Percentiles rank a stretch among this genome's conserved stretches.
phyloP scores from a whole-genome alignment of 441 rosid genomes.

The Euphorbia schlechtendalii region DNA sequence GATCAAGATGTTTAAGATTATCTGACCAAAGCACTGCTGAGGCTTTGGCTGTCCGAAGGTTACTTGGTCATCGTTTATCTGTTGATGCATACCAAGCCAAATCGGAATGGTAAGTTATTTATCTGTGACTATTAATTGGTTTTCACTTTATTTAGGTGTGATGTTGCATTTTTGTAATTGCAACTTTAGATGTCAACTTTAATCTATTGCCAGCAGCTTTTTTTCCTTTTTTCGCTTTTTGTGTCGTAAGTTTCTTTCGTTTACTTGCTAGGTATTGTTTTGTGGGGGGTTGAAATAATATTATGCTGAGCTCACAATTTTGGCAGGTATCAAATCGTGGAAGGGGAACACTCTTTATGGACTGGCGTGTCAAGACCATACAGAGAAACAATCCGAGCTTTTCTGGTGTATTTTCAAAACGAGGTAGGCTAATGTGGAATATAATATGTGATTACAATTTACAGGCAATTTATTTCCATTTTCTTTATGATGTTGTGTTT shows the following conservation, averaged over 20 bases:
- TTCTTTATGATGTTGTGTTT: background rate
- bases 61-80: slow-evolving; percentile 88
- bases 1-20: slow-evolving; percentile 90
- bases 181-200: too few species aligned
- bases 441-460: background rate
- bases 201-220: too few species aligned
- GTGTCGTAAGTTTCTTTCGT: too few species aligned
- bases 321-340: slow-evolving; percentile 77
- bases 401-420: slow-evolving; percentile 82
- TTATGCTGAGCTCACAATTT: slow-evolving; percentile 35
- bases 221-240: too few species aligned
- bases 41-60: slow-evolving; percentile 83
- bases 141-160: background rate
- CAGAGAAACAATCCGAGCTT: slow-evolving; percentile 87
- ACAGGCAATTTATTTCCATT: background rate
- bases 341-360: slow-evolving; percentile 74
- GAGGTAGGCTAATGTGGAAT: slow-evolving; percentile 44
- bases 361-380: slow-evolving; percentile 81
- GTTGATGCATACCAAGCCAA: slow-evolving; percentile 55
- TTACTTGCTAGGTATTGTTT: too few species aligned
- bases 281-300: slow-evolving; percentile 21
- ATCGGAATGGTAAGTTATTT: slow-evolving; percentile 62
- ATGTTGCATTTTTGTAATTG: background rate
- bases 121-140: background rate
- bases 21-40: slow-evolving; percentile 81